Evolutionary conservation across 176 grass and related monocot genomes (phyloP).

Genomic region (Aegilops sharonensis): DNA sequence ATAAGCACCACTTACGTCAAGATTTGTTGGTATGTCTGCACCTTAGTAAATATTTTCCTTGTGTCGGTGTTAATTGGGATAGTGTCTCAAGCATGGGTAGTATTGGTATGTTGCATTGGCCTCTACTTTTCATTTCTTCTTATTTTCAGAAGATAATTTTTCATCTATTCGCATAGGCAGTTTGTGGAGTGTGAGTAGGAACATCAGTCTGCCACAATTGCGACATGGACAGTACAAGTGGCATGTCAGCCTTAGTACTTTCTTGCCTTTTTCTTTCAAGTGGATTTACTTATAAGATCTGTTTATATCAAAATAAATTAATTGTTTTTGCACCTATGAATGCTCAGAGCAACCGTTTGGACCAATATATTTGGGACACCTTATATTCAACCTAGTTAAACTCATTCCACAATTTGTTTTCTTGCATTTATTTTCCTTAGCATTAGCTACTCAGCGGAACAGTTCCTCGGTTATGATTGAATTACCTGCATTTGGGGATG

Average conservation of each 20-base stretch:
- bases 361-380: background rate
- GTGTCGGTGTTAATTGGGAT: background rate
- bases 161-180: conserved; percentile 16
- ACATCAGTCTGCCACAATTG: conserved; percentile 31
- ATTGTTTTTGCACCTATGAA: conserved; percentile 21
- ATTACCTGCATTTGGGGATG: conserved; percentile 95
- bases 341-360: background rate
- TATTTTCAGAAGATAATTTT: background rate
- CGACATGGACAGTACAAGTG: conserved; percentile 24
- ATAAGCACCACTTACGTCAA: conserved; percentile 8
- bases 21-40: conserved; percentile 20
- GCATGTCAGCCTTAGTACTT: conserved; percentile 19
- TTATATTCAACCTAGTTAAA: conserved; percentile 19
- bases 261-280: conserved; percentile 34
- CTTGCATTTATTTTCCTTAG: background rate
- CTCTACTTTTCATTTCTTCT: background rate
- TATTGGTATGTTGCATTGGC: conserved; percentile 20
- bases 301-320: background rate
- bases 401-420: background rate
- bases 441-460: background rate
- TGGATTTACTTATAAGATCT: conserved; percentile 46
- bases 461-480: conserved; percentile 9
- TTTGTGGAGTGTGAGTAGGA: conserved; percentile 49
- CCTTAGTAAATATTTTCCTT: background rate
- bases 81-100: conserved; percentile 15